Base-by-base conservation (phyloP, 2,329 filamentous ascomycete genomes). In the Fusarium pilosicola region DNA sequence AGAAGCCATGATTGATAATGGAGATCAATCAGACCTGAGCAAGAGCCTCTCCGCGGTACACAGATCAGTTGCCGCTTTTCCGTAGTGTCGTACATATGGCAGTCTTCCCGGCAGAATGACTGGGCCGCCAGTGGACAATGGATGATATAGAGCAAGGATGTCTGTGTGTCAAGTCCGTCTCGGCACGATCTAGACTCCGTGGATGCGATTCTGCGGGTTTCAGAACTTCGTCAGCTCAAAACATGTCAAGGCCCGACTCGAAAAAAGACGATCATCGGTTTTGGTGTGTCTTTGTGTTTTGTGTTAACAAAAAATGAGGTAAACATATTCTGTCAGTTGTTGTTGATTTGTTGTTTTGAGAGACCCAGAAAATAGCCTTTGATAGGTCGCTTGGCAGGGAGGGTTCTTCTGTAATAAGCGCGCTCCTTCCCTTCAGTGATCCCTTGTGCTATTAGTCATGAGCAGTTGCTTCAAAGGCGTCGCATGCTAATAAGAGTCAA, bases 151-250 rank as follows among this genome's bases (percentile, higher is more conserved):
- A 49, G 52, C 71, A 71, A 63, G 62, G 71, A 42, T 32, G 38
- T 38, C 42, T 39, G 38, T 36, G 58, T 48, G 56, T 55, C 71
- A 69, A 74, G 56, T 55, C 46, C 28, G 59, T 68, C 61, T 72
- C 68, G 68, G 52, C 71, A 73, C 62, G 51, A 74, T 72, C 71
- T 68, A 62, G 68, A 74, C 71, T 52, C 42, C 60, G 28, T 61
- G 52, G 55, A 58, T 72, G 59, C 30, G 57, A 59, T 58, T 63
- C 28, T 59, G 44, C 34, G 39, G 7, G 71, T 74, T 74, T 74
- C 71, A 74, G 45, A 65, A 13, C 41, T 57, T 56, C 38, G 52
- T 49, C 48, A 64, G 44, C 52, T 58, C 48, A 62, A 68, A 73
- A 73, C 70, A 70, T n/a, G 58, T 42, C 51, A 51, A 66, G 63